Evolutionary conservation across 768 basidiomycete species (phyloP), one percentile per base, ranked within the genome.

Genomic region (Psilocybe sp.): DNA sequence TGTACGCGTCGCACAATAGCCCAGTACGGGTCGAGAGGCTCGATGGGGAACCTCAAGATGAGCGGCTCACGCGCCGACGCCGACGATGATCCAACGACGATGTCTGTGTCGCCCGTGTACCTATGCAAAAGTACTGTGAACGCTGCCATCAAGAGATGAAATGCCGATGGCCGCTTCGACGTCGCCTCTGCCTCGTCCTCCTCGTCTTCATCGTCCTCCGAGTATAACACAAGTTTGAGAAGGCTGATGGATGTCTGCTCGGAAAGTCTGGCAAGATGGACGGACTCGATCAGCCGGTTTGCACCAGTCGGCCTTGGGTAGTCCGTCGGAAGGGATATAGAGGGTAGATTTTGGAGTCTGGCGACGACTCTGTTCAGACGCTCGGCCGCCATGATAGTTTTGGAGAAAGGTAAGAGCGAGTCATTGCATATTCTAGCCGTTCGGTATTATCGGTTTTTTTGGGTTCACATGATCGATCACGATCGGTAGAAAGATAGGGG

Each of bases 61-160:
- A 99, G 76, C 8, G 94, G 92, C 51, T 89, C 83, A 19, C 80
- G 79, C 5, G 82, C 80, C 5, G 79, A 72, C 1, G 89, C 82
- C 19, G 91, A 87, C 13, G 92, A 94, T 3, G 90, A 91, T 33
- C 89, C 93, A 60, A 99, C 87, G 50, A 97, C 79, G 53, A 99
- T 77, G 60, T 97, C 93, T 20, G 85, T 94, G 64, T 99, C 97
- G 36, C 91, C 95, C 0, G 97, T 98, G 70, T 93, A 97, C 37
- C 96, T 79, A 70, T 98, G 93, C 11, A 99, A 73, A 44, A 98
- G 76, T 16, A 96, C 87, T 10, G 83, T 79, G 69, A 99, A 97
- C 0, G 96, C 87, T n/a, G 97, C 82, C 38, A 98, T 77, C 40
- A 98, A 81, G 19, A 98, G 76, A 61, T 98, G 93, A 64, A 95